These are phyloP conservation scores for Limnomonas spitsbergensis DNA, from an alignment of 139 green algal genomes.

Conservation along the genomic window DNA sequence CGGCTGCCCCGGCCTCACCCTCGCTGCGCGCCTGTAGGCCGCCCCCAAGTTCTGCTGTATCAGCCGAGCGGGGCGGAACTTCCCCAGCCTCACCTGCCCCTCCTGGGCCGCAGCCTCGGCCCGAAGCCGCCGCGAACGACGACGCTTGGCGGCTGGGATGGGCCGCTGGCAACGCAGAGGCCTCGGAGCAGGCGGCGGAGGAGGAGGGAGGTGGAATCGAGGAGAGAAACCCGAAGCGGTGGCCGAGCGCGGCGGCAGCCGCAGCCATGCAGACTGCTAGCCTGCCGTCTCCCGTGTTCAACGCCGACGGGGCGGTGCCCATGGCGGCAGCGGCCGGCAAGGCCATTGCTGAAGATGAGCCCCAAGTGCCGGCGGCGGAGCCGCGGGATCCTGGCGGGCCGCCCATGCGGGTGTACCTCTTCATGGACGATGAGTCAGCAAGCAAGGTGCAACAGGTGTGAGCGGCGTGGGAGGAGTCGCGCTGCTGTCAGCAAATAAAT, in stretches of 20 bases:
- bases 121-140: no score
- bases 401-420: slow-evolving; percentile 12
- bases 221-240: neutral
- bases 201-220: neutral
- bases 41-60: no score
- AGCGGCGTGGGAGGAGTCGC: no score
- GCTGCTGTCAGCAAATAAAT: no score
- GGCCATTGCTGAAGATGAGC: neutral
- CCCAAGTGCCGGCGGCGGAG: neutral
- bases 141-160: neutral
- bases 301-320: neutral
- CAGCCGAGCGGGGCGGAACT: no score
- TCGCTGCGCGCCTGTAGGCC: neutral
- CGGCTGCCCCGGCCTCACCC: neutral
- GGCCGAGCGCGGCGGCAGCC: neutral
- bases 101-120: no score
- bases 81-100: neutral
- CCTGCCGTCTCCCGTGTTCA: neutral
- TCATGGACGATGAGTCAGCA: slow-evolving; percentile 18
- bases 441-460: neutral
- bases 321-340: neutral
- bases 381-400: neutral
- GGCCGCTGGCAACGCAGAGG: neutral
- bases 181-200: neutral
- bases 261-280: neutral